These are phyloP conservation scores for Heterobasidion occidentale DNA, from an alignment of 1,284 basidiomycete genomes.

Conservation along the genomic window DNA sequence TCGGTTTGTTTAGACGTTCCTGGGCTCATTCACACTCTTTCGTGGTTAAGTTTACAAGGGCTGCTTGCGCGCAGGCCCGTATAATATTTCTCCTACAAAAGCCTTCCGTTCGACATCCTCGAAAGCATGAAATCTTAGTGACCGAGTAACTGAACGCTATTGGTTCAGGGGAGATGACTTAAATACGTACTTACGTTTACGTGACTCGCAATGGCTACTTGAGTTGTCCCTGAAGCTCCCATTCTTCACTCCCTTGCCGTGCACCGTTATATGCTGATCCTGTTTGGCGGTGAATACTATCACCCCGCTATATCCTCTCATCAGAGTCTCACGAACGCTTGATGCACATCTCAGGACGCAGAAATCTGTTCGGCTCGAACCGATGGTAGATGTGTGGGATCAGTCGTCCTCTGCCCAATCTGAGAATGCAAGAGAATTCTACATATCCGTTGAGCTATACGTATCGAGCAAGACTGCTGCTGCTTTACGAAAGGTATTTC, in stretches of 20 bases:
- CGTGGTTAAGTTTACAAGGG: conserved; percentile 1
- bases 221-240: no score
- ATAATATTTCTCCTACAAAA: not conserved
- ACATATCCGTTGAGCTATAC: conserved; percentile 55
- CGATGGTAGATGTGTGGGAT: conserved; percentile 9
- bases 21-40: conserved; percentile 5
- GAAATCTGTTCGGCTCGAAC: not conserved
- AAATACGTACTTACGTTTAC: not conserved
- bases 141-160: no score
- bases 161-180: not conserved
- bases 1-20: conserved; percentile 5
- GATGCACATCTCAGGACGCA: not conserved
- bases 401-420: conserved; percentile 5
- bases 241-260: no score
- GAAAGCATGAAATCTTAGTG: no score
- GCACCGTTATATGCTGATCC: no score
- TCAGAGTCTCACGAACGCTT: no score
- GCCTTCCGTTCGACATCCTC: no score
- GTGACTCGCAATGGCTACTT: not conserved
- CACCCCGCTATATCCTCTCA: no score
- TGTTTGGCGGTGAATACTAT: no score
- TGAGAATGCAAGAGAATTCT: conserved; percentile 26
- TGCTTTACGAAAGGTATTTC: conserved; percentile 49
- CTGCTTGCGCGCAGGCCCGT: not conserved
- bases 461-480: conserved; percentile 46